Evolutionary conservation across 2,329 filamentous ascomycete genomes (phyloP), one percentile per base, ranked within the genome.

Genomic region (Nigrospora oryzae): DNA sequence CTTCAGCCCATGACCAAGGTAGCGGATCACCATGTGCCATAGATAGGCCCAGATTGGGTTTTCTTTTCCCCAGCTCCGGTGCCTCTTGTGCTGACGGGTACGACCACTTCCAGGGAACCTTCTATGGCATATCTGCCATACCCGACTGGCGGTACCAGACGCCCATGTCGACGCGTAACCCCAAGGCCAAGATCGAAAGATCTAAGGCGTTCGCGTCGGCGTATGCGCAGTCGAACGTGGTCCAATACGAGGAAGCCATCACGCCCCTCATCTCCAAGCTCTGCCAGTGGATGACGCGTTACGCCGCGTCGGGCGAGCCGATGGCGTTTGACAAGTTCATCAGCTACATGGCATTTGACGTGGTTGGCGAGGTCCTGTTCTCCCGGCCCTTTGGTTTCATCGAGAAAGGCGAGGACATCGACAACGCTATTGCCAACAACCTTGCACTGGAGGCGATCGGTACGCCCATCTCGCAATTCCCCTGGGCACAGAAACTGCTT

Each of bases 331-430:
- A 36, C 35, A 41, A 40, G 7, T 48, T 43, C 42, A 37, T 48
- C 36, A 43, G 42, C 11, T 50, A 46, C 37, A 55, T 51, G 36
- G 52, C 55, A 5, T 58, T 58, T 38, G 56, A 61, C 46, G 19
- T 38, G 15, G 46, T 56, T 8, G 57, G 56, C 7, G 56, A 60
- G 40, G 49, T 58, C 12, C 49, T 54, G 12, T 60, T 57, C 38
- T 53, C 50, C 2, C 53, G 51, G 39, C 46, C 49, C 17, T 54
- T 61, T 36, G 56, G 57, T n/a, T 61, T 59, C 41, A 44, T 59
- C 11, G 50, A 56, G 19, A 42, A 50, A 11, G 57, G 49, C 4
- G 38, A 41, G 7, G 56, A 61, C 39, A 49, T 59, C 3, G 47
- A 49, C 36, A 50, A 48, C 12, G 49, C 54, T 11, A 56, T 61